Conservation (phyloP, 441 rosid species). For the Populus hybrid region DNA sequence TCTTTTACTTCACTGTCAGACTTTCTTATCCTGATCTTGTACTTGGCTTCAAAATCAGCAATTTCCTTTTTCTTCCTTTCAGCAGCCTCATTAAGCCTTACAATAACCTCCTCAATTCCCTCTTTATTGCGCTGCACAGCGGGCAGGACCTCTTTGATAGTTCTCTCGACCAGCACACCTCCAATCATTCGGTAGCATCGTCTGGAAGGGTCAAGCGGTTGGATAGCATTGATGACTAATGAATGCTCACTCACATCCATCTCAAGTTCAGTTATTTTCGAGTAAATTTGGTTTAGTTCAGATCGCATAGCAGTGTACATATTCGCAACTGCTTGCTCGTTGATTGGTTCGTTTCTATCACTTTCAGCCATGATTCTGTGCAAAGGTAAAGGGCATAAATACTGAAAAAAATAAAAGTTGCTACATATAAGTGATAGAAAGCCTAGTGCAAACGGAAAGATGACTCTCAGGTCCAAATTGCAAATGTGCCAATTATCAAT, state of each 20-base stretch:
- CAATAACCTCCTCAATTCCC: constrained; percentile 84
- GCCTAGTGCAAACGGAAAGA: not conserved
- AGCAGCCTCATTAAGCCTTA: constrained; percentile 76
- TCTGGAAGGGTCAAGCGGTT: no score
- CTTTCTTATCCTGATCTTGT: constrained; percentile 79
- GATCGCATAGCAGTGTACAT: no score
- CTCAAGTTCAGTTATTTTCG: no score
- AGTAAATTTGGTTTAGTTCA: no score
- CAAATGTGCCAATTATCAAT: not conserved
- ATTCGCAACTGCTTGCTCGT: constrained; percentile 77
- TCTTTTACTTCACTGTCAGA: constrained; percentile 54
- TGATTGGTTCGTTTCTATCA: constrained; percentile 48
- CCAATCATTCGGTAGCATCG: no score
- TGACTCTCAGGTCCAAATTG: not conserved
- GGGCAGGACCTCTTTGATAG: constrained; percentile 86
- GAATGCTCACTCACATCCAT: no score
- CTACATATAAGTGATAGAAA: not conserved
- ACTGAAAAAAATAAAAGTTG: not conserved
- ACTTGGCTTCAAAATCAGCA: constrained; percentile 70
- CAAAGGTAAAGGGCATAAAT: not conserved
- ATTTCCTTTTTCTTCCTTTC: constrained; percentile 84
- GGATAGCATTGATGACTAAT: no score
- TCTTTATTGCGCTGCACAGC: constrained; percentile 89
- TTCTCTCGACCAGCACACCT: no score
- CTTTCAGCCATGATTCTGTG: constrained; percentile 55